Percentiles rank a stretch among this genome's conserved stretches.
These are phyloP conservation scores for Coemansia sp. DNA, from an alignment of 192 early-diverging fungal genomes.

Conservation along the genomic window DNA sequence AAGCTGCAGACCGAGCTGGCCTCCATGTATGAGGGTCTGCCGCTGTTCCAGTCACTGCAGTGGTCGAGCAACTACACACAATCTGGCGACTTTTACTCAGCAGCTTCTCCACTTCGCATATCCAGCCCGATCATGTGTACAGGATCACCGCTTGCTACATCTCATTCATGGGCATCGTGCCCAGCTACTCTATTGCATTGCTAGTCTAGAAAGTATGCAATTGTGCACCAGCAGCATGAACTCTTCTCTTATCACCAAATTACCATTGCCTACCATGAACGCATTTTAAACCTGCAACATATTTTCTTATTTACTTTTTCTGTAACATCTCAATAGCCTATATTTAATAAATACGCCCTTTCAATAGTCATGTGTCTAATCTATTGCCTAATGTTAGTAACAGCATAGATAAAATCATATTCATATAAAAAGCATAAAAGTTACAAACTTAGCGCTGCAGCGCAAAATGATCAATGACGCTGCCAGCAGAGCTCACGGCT, in stretches of 20 bases:
- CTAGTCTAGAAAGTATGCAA: slow-evolving; percentile 3
- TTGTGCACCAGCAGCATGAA: background rate
- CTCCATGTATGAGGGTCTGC: background rate
- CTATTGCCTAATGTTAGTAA: background rate
- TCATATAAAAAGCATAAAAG: background rate
- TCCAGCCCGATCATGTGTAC: slow-evolving; percentile 34
- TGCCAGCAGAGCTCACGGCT: slow-evolving; percentile 18
- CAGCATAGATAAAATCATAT: background rate
- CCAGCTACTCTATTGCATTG: slow-evolving; percentile 37
- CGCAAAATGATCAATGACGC: slow-evolving; percentile 29
- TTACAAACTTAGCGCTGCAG: background rate
- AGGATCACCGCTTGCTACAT: slow-evolving; percentile 27
- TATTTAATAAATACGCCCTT: background rate
- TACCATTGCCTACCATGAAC: background rate
- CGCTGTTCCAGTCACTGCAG: slow-evolving; percentile 4
- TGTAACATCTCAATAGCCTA: background rate
- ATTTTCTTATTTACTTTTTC: background rate
- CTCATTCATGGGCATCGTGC: slow-evolving; percentile 22
- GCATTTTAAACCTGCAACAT: slow-evolving; percentile 4
- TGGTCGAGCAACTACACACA: slow-evolving; percentile 7
- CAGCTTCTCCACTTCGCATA: slow-evolving; percentile 16
- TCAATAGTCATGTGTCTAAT: too few relatives aligned
- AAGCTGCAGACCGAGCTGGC: slow-evolving; percentile 5
- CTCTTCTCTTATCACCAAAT: background rate
- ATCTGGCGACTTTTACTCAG: slow-evolving; percentile 1